Percentiles rank a stretch among this genome's conserved stretches.
Evolutionary conservation across 2,329 filamentous ascomycete genomes (phyloP).

Genomic region (Elsinoe batatas): DNA sequence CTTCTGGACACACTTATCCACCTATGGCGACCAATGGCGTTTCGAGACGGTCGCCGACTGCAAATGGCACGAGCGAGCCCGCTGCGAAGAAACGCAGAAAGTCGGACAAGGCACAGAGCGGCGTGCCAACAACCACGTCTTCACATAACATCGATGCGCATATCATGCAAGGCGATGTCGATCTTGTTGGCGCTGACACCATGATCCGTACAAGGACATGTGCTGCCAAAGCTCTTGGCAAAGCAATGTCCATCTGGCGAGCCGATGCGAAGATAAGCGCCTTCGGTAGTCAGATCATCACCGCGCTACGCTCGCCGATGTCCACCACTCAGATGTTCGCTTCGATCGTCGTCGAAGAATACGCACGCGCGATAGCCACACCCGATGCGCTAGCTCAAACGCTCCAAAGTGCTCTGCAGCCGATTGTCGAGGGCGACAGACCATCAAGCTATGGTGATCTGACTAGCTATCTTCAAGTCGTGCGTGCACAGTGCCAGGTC

Average conservation of each 20-base stretch:
- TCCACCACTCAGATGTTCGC: constrained; percentile 81
- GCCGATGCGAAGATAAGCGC: constrained; percentile 45
- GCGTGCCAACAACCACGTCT: constrained; percentile 45
- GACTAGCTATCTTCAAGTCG: constrained; percentile 79
- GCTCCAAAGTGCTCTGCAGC: constrained; percentile 57
- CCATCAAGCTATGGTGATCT: constrained; percentile 81
- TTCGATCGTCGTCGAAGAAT: constrained; percentile 80
- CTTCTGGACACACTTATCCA: constrained; percentile 77
- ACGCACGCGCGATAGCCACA: constrained; percentile 48
- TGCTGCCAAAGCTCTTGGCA: constrained; percentile 75
- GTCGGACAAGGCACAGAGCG: constrained; percentile 68
- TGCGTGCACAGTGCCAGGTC: constrained; percentile 82
- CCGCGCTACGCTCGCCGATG: constrained; percentile 59
- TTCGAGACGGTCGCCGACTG: constrained; percentile 31
- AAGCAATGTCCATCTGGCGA: constrained; percentile 72
- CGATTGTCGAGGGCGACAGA: constrained; percentile 70
- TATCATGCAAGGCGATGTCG: constrained; percentile 95
- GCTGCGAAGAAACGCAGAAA: constrained; percentile 65
- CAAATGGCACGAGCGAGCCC: constrained; percentile 48
- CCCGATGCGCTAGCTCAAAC: constrained; percentile 44
- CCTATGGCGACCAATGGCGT: constrained; percentile 31
- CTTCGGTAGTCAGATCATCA: constrained; percentile 56
- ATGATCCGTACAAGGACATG: constrained; percentile 84
- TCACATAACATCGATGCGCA: constrained; percentile 94
- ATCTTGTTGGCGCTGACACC: constrained; percentile 80